Evolutionary conservation across 495 filamentous ascomycete genomes (phyloP), one percentile per base, ranked within the genome.

Genomic region (Margaritispora aquatica): DNA sequence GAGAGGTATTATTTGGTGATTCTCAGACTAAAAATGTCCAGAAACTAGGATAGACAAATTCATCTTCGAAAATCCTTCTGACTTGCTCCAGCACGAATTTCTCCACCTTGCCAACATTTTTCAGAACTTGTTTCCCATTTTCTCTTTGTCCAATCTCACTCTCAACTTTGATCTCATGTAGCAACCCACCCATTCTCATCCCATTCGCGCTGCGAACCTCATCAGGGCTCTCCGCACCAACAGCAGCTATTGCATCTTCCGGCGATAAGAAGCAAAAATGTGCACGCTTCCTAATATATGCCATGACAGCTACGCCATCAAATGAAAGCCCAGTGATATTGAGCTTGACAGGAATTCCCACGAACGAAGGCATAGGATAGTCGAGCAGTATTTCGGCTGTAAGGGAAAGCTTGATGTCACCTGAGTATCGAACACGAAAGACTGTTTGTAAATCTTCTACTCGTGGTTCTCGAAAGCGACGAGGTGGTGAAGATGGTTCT

Each of bases 41-140:
- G 73, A 90, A 97, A 70, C 92, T 96, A 38, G 94, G 94, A 74
- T 92, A 98, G 22, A 98, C 92, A 70, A 98, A 89, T 71, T 98
- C 94, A 68, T 97, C 94, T 73, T 98, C 94, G 67, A 98, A 97
- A 59, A 97, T 96, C 57, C 92, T 82, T 59, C 93, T 85, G 31
- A 98, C 94, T 70, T 97, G 95, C 69, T 96, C 93, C 22, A 98
- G 80, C 49, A 98, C 90, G 69, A 98, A 98, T 61, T 90, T 86
- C 75, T 98, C 94, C 36, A 98, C 94, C 75, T 98, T 98, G 19
- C 95, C 92, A 36, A 98, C 92, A 72, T 98, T 98, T 77, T 96
- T 97, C 26, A 98, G 73, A 29, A 92, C 91, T 72, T 96, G 92
- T 73, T 92, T 96, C 27, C 90, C 90, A 58, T 88, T 86, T 66